Evolutionary conservation across 2,329 filamentous ascomycete species (phyloP).

Genomic region (Fusarium lateritium): DNA sequence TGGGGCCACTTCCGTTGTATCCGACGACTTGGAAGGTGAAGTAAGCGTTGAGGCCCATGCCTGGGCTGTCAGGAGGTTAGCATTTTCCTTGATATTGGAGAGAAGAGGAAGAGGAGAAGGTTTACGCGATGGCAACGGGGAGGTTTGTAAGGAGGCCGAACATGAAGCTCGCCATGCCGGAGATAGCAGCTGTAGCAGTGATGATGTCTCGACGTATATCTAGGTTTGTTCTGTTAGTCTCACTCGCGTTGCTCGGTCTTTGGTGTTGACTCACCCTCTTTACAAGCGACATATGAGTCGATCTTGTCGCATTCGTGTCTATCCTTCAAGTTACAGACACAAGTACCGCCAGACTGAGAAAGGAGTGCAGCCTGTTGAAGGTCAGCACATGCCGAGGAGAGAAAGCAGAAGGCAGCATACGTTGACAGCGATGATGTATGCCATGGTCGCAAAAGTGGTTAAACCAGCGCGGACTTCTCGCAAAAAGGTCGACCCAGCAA

Average conservation of each 20-base stretch:
- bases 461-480: conserved; percentile 84
- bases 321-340: conserved; percentile 69
- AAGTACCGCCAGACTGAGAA: conserved; percentile 82
- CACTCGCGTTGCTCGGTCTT: rapidly evolving
- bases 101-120: neutral
- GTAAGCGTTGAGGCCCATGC: conserved; percentile 78
- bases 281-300: conserved; percentile 61
- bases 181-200: conserved; percentile 85
- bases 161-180: conserved; percentile 80
- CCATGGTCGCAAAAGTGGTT: conserved; percentile 86
- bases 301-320: conserved; percentile 65
- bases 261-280: conserved; percentile 59
- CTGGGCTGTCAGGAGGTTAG: conserved; percentile 63
- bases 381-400: conserved; percentile 6
- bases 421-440: conserved; percentile 86
- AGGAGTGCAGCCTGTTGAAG: conserved; percentile 75
- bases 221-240: conserved; percentile 22
- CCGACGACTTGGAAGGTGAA: conserved; percentile 78
- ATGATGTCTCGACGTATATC: conserved; percentile 82
- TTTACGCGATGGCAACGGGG: conserved; percentile 64
- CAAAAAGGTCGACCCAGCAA: conserved; percentile 79
- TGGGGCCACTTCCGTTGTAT: conserved; percentile 68
- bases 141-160: conserved; percentile 89
- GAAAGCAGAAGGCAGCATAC: conserved; percentile 54
- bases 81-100: neutral